Base-by-base conservation (phyloP, 495 filamentous ascomycete genomes). In the Talaromyces trachyspermus region DNA sequence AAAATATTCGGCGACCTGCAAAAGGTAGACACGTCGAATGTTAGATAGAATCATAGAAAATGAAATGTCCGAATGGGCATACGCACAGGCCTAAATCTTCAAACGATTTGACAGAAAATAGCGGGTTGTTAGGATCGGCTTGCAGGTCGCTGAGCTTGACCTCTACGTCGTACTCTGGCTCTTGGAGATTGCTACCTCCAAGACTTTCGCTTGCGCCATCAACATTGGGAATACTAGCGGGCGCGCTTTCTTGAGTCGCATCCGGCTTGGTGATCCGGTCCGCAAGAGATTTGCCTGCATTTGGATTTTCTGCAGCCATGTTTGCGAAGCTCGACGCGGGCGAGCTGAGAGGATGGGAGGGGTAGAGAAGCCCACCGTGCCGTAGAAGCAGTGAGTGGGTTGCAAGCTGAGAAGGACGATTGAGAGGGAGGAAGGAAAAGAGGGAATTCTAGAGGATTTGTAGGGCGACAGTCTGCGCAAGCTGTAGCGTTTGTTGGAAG, bases 81-180 rank as follows among this genome's bases (percentile, higher is more conserved):
- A 78, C 84, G 70, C 61, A 90, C 83, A 97, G 70, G 53, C 86
- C 83, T 48, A 99, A 77, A 49, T 95, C 78, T 30, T 95, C 84
- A 59, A 97, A 99, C 0, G 74, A 78, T 52, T 83, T 84, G 43
- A 83, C 79, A 8, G 92, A 97, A 65, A 76, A 90, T 17, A 98
- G 74, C 2, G 92, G 92, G 59, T 87, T 91, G 49, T 87, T 83
- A 0, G 84, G 80, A 57, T 98, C 88, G 12, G 78, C 76, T 61
- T 96, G 91, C 36, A 95, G 72, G 58, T 95, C 90, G 53, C 80
- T 85, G 38, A 98, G 77, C 68, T 92, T 91, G 52, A 98, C 88
- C 53, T 95, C 80, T 43, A 98, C 84, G 46, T 86, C 80, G 65
- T 85, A 90, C 22, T 81, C 78, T 2, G 78, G 77, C 55, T 92